Evolutionary conservation across 768 basidiomycete species (phyloP), one percentile per base, ranked within the genome.

Genomic region (Kwoniella europaea): DNA sequence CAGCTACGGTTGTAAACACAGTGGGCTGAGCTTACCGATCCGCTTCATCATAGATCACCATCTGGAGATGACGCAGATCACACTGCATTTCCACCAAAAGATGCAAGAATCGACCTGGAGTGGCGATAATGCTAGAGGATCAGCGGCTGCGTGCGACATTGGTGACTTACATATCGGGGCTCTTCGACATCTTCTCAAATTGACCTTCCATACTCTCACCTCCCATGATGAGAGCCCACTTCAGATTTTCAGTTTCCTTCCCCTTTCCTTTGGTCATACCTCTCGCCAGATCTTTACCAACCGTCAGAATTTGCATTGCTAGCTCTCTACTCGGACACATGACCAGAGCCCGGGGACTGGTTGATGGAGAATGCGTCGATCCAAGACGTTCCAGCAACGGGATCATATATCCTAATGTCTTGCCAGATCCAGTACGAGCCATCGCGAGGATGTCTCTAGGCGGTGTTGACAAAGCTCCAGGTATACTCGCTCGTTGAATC

Each of bases 351-450:
- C 94, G 88, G 6, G 92, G 90, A 50, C 94, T 94, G 74, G 94
- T 94, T 0, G 89, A 85, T 12, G 89, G 88, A 0, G 89, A 87
- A 80, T 97, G 94, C 44, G 89, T 86, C 10, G 92, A 92, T 6
- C 91, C 89, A 9, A 99, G 88, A 57, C 93, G 88, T 68, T 95
- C 92, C 0, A 97, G 86, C 16, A 99, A 87, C 61, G 97, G 97
- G 27, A 98, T 86, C 87, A 98, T 89, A 82, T 95, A 99, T 20
- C 96, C 96, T 44, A 99, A 88, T 10, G 95, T 95, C 85, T 98
- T 98, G 70, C 97, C 97, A 1, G 94, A 97, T 53, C 97, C 97
- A 4, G 97, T 99, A 46, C 97, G 88, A 46, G 97, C 96, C 97
- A 98, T 99, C 53, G 93, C 96, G 15, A 98, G 93, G 15, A 99